phyloP scores from a whole-genome alignment of 2,329 filamentous ascomycete species.

The Exophiala bonariae region DNA sequence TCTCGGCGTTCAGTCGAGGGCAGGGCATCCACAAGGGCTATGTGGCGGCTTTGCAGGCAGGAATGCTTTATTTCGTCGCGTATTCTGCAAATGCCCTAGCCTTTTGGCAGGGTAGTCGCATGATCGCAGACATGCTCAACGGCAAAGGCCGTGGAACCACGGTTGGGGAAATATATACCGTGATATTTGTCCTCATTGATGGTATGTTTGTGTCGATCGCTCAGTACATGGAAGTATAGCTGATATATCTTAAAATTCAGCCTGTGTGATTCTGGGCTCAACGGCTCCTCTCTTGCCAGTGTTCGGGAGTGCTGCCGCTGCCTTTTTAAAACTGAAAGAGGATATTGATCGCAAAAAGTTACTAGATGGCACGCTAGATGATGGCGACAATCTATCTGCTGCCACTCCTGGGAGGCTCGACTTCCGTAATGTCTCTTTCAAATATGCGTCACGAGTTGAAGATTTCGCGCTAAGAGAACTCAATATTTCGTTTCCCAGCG shows the following conservation, averaged over 20 bases:
- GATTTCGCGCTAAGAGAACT: conserved; percentile 35
- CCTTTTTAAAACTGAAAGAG: conserved; percentile 58
- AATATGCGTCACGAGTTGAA: conserved; percentile 38
- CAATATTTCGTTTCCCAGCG: conserved; percentile 34
- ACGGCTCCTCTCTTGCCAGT: conserved; percentile 50
- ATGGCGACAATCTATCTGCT: conserved; percentile 13
- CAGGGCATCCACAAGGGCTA: conserved; percentile 32
- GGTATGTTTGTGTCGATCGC: conserved; percentile 32
- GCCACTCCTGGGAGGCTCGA: conserved; percentile 30
- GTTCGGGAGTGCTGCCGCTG: conserved; percentile 49
- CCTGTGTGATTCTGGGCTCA: conserved; percentile 47
- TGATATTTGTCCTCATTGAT: conserved; percentile 57
- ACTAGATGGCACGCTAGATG: conserved; percentile 40
- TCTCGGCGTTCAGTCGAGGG: conserved; percentile 28
- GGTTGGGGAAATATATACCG: conserved; percentile 53
- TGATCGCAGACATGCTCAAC: conserved; percentile 41
- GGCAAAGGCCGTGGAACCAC: conserved; percentile 38
- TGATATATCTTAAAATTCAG: too few relatives aligned
- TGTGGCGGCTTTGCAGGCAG: conserved; percentile 33
- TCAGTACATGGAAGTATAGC: too few relatives aligned
- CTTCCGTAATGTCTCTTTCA: conserved; percentile 34
- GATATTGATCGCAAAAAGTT: conserved; percentile 55
- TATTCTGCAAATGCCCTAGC: conserved; percentile 36
- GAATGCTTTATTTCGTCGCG: conserved; percentile 33
- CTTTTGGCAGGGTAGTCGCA: conserved; percentile 47